Base-by-base conservation (phyloP, 2,329 filamentous ascomycete species). In the Aspergillus sp. region DNA sequence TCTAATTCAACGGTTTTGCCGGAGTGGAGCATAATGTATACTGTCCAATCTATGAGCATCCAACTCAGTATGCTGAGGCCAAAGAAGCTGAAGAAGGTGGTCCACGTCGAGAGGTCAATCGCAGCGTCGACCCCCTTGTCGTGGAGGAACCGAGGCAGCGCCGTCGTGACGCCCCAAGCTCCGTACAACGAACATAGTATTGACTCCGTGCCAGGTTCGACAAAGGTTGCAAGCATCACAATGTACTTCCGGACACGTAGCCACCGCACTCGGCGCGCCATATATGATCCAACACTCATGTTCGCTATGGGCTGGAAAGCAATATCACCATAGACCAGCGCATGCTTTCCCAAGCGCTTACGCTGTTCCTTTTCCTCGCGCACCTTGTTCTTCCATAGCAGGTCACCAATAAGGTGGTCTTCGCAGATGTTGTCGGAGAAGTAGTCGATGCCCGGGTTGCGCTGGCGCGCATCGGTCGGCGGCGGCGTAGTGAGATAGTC, bases 341-440 rank as follows among this genome's bases (percentile, higher is more conserved):
- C 91, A 74, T 99, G 95, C 70, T 96, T 96, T 46, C 85, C 84
- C 79, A 86, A 90, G 1, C 64, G 68, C 69, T 81, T 74, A 19
- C 68, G 73, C 6, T 63, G 63, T 65, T 76, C 77, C 61, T 69
- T 73, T 57, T 79, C 76, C 52, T 75, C 76, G 3, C 67, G 71
- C 2, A 76, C 66, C 58, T 72, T 69, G 47, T 76, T 72, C 59
- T 88, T 88, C 93, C 93, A 99, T 4, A 99, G 84, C 1, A 95
- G 80, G 68, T 99, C 95, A 13, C 94, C 94, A 58, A 99, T 97
- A 25, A 97, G 82, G 72, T 99, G 95, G 73, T 99, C 95, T 76
- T 99, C 96, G 80, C 95, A 99, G 72, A 99, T 98, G 73, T 97
- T 96, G 66, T 92, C 85, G 3, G 92, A 96, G 79, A 99, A 99